Conservation (phyloP, 495 filamentous ascomycete genomes). For the Cercophora newfieldiana region DNA sequence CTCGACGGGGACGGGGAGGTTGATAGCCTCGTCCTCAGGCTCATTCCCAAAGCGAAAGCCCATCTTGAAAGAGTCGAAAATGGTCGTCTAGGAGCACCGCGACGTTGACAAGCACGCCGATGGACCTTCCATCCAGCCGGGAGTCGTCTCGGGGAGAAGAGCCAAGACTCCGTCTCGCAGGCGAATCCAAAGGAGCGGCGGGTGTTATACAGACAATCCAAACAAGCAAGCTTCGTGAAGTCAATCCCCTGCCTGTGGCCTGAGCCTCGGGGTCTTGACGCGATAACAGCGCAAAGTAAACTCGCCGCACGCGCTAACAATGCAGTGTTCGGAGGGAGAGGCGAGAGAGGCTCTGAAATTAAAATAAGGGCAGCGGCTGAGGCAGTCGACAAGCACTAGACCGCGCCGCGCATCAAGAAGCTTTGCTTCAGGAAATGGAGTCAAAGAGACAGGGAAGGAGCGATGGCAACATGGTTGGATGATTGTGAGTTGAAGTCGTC, state of each 20-base stretch:
- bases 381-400: not conserved
- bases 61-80: constrained; percentile 1
- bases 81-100: not conserved
- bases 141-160: not conserved
- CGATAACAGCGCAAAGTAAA: not conserved
- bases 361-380: not conserved
- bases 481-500: no score
- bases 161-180: not conserved
- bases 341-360: not conserved
- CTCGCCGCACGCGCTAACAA: not conserved
- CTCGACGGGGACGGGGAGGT: not conserved
- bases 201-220: not conserved
- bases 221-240: not conserved
- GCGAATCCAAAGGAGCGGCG: not conserved
- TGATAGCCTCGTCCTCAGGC: not conserved
- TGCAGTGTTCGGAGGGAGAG: not conserved
- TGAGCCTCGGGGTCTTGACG: not conserved
- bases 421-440: not conserved
- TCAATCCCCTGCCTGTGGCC: not conserved
- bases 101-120: not conserved
- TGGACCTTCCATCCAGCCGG: not conserved
- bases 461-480: not conserved
- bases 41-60: constrained; percentile 15
- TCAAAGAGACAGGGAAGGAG: not conserved
- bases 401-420: not conserved